Base-by-base conservation (phyloP, 2,329 filamentous ascomycete genomes). In the Trichophyton simii region DNA sequence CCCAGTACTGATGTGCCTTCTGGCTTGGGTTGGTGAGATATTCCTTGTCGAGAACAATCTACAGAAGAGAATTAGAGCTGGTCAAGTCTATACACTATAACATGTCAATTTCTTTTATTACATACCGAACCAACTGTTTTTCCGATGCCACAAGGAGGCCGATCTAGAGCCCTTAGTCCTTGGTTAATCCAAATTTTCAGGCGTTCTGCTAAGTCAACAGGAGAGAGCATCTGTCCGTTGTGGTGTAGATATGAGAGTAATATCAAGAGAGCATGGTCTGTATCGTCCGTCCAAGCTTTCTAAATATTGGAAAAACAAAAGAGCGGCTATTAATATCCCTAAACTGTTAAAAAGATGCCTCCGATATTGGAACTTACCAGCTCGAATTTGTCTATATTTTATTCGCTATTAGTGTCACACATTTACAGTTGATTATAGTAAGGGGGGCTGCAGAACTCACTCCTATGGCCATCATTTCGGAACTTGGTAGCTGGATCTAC, bases 201-300 rank as follows among this genome's bases (percentile, higher is more conserved):
- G 0, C 80, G 72, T 0, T 65, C 63, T 1, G 80, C 79, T 59
- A 82, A 75, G 60, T 79, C 77, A 13, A 67, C 64, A 0, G 73
- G 74, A 7, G 69, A 63, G 8, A 78, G 68, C 6, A 64, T 60
- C 22, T 69, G 69, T 9, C 76, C 77, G 41, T 76, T 71, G n/a
- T 69, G 72, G 57, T 80, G 75, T 25, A 80, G 67, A 41, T 74
- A 82, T 3, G 76, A 78, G 1, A 82, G 72, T 1, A 82, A 66
- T 60, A 78, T 76, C 0, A 82, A 68, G 20, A 81, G 71, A 2
- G 79, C 76, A 67, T 82, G 79, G 64, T 82, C 80, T 0, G 80
- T 82, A 67, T 82, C 80, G 63, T 83, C 80, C 0, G 80, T 83
- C 80, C 79, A 82, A 46, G 77, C 74, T 25, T 76, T 64, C 69